Base-by-base conservation (phyloP, 2,329 filamentous ascomycete species). In the Tolypocladium ovalisporum region DNA sequence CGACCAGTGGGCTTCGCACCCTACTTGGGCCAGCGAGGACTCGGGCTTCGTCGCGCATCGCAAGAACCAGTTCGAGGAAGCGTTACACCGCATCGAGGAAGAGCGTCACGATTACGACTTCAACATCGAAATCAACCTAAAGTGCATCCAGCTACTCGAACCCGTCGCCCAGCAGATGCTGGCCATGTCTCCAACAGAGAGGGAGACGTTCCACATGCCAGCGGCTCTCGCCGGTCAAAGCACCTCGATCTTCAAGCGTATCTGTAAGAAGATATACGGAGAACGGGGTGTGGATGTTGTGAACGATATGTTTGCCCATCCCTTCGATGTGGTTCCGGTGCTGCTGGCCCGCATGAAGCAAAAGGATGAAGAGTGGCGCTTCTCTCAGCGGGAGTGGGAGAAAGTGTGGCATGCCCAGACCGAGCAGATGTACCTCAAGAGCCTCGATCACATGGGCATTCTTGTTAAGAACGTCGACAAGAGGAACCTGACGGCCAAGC, bases 21-120 rank as follows among this genome's bases (percentile, higher is more conserved):
- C 94, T 4, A 99, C 94, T 0, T 99, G 94, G 94, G 94, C 93
- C 1, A 97, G 93, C 1, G 94, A 99, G 72, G 94, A 99, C 68
- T 96, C 90, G 51, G 94, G 94, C 0, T 99, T 99, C 65, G 93
- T 99, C 59, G 94, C 94, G 15, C 94, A 99, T 73, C 85, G 93
- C 61, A 99, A 99, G 81, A 99, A 99, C 65, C 84, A 88, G 56
- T 96, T 88, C 62, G 94, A 99, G 71, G 94, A 99, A 71, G 89
- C 89, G 36, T 83, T 99, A 10, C 94, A 99, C 69, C 83, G 94
- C 24, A 97, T 99, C 60, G 94, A 99, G 72, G 94, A 99, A 72
- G 94, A 99, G 71, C 88, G 94, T 5, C 94, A 99, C 68, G 94
- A 99, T 68, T 99, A 99, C 66, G 94, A 99, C 71, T 96, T 95